These are phyloP conservation scores for Gyrodon lividus DNA, from an alignment of 768 basidiomycete genomes.

Conservation along the genomic window DNA sequence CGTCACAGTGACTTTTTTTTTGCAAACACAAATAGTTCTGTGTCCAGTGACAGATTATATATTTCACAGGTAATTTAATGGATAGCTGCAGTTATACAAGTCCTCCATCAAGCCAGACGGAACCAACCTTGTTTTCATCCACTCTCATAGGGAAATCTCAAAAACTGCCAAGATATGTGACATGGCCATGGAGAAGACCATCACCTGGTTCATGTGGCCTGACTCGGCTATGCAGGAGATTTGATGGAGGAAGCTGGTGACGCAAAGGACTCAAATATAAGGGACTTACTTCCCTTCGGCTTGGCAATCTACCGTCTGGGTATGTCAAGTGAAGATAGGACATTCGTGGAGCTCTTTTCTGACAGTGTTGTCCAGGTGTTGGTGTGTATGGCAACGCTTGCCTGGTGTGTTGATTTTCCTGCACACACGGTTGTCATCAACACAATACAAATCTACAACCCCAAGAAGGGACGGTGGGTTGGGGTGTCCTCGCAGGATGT, in stretches of 20 bases:
- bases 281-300: slow-evolving; percentile 92
- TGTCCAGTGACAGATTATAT: no score
- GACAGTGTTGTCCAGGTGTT: slow-evolving; percentile 92
- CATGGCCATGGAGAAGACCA: slow-evolving; percentile 93
- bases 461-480: slow-evolving; percentile 97
- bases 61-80: no score
- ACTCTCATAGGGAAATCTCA: slow-evolving; percentile 98
- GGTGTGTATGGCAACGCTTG: slow-evolving; percentile 95
- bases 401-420: slow-evolving; percentile 99
- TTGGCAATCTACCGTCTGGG: slow-evolving; percentile 98
- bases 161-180: slow-evolving; percentile 95
- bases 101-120: slow-evolving; percentile 86
- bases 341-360: slow-evolving; percentile 87
- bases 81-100: no score
- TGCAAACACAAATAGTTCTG: no score
- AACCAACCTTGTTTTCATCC: slow-evolving; percentile 95
- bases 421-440: slow-evolving; percentile 99
- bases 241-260: slow-evolving; percentile 78
- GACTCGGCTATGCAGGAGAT: slow-evolving; percentile 92
- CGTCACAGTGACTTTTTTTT: no score
- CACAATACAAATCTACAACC: slow-evolving; percentile 99
- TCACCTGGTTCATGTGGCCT: slow-evolving; percentile 92
- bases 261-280: slow-evolving; percentile 78
- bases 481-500: slow-evolving; percentile 96
- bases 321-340: slow-evolving; percentile 89